Conservation (phyloP, 2,329 filamentous ascomycete genomes). For the Colletotrichum caudatum region DNA sequence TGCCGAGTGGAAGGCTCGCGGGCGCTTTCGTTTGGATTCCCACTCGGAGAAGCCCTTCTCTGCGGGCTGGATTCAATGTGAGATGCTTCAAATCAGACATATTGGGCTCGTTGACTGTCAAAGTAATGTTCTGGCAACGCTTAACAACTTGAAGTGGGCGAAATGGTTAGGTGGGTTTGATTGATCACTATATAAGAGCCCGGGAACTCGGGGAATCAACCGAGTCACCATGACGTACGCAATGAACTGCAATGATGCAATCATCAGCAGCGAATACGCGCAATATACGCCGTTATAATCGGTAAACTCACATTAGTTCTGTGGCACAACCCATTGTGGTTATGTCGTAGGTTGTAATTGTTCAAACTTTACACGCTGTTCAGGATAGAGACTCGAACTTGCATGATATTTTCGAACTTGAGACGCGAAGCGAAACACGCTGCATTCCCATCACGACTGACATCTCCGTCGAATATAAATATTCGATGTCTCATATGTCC, state of each 20-base stretch:
- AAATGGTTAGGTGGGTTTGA: background rate
- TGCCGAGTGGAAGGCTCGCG: constrained; percentile 10
- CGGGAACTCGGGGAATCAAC: background rate
- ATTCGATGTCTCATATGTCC: background rate
- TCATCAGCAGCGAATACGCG: background rate
- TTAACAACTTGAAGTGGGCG: background rate
- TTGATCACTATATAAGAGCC: too few species aligned
- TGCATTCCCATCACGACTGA: background rate
- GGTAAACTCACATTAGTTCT: background rate
- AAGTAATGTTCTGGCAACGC: background rate
- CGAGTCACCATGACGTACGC: constrained; percentile 2
- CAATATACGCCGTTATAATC: background rate
- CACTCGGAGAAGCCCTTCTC: background rate
- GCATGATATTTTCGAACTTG: background rate
- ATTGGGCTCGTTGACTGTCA: background rate
- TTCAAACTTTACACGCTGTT: background rate
- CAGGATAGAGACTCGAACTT: background rate
- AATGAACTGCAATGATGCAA: background rate
- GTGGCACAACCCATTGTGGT: background rate
- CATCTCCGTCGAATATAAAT: background rate
- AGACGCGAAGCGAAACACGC: background rate
- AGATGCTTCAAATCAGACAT: background rate
- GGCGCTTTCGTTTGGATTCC: background rate
- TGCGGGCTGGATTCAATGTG: background rate
- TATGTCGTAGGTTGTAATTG: background rate